phyloP scores from a whole-genome alignment of 2,329 filamentous ascomycete species.

The Tolypocladium tundrense region DNA sequence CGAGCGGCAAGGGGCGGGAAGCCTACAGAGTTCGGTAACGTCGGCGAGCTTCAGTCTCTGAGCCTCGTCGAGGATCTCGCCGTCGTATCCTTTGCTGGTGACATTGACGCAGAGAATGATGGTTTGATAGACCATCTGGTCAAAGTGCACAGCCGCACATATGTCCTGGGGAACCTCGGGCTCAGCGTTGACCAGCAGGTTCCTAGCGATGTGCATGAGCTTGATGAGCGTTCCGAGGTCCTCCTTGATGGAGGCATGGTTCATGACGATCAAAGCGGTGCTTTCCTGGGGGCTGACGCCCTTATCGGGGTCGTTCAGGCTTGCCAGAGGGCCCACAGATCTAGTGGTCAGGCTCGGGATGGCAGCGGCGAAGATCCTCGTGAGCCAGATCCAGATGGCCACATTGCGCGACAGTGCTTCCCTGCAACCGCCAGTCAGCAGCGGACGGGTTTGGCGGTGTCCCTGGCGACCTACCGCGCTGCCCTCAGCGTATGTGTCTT shows the following conservation, averaged over 20 bases:
- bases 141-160: constrained; percentile 53
- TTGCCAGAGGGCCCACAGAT: constrained; percentile 45
- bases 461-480: constrained; percentile 35
- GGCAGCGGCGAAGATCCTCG: constrained; percentile 49
- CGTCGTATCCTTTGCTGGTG: constrained; percentile 57
- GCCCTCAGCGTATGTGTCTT: constrained; percentile 53
- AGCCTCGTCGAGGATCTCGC: constrained; percentile 49
- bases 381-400: constrained; percentile 55
- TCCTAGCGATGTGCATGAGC: constrained; percentile 56
- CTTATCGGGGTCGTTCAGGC: constrained; percentile 42
- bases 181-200: constrained; percentile 53
- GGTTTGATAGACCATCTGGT: constrained; percentile 56
- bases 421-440: constrained; percentile 22
- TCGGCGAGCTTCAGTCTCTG: constrained; percentile 49
- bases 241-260: constrained; percentile 50
- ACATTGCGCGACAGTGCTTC: constrained; percentile 53
- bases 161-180: constrained; percentile 57
- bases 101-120: constrained; percentile 58
- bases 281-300: constrained; percentile 52
- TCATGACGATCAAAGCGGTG: constrained; percentile 51
- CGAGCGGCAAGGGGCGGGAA: not conserved
- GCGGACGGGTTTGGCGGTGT: not conserved
- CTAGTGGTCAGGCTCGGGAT: constrained; percentile 50
- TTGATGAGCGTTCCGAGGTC: constrained; percentile 55
- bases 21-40: constrained; percentile 54